Evolutionary conservation across 768 basidiomycete species (phyloP).

Genomic region (Pleurotus tuber-regium): DNA sequence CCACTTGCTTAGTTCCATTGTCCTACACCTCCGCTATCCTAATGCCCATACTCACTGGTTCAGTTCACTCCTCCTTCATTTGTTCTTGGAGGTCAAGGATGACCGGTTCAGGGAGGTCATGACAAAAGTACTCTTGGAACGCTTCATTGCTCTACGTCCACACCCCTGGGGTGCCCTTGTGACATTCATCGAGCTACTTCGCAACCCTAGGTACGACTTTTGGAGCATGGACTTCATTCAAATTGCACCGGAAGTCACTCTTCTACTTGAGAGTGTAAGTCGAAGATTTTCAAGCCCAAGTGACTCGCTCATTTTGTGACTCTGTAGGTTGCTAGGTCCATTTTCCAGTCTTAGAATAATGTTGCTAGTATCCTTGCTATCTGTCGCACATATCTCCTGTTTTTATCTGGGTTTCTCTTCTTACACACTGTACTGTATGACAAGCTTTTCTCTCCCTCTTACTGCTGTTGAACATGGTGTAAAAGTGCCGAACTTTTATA

Average conservation of each 20-base stretch:
- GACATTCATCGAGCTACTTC: slow-evolving; percentile 91
- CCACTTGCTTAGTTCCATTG: slow-evolving; percentile 88
- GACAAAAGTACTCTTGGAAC: slow-evolving; percentile 88
- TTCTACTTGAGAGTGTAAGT: slow-evolving; percentile 82
- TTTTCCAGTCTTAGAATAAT: slow-evolving; percentile 73
- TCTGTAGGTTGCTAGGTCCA: slow-evolving; percentile 68
- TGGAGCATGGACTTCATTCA: slow-evolving; percentile 87
- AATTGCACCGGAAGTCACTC: slow-evolving; percentile 81
- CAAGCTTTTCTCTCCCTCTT: slow-evolving; percentile 44
- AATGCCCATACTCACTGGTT: slow-evolving; percentile 99
- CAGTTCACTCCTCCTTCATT: slow-evolving; percentile 83
- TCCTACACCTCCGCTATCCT: slow-evolving; percentile 94
- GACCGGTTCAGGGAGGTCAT: slow-evolving; percentile 79
- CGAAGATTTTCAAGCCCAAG: slow-evolving; percentile 9
- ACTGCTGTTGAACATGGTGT: slow-evolving; percentile 51
- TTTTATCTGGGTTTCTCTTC: slow-evolving; percentile 58
- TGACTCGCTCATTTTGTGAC: slow-evolving; percentile 8
- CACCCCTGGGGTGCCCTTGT: slow-evolving; percentile 96
- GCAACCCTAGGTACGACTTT: slow-evolving; percentile 88
- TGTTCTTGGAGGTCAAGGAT: slow-evolving; percentile 78
- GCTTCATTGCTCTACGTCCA: slow-evolving; percentile 91
- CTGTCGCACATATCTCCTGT: slow-evolving; percentile 75
- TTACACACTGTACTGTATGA: slow-evolving; percentile 89
- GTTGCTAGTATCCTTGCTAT: slow-evolving; percentile 71
- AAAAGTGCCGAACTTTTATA: slow-evolving; percentile 12